These are phyloP conservation scores for Eimeria praecox DNA, from an alignment of 169 alveolate genomes.

Conservation along the genomic window DNA sequence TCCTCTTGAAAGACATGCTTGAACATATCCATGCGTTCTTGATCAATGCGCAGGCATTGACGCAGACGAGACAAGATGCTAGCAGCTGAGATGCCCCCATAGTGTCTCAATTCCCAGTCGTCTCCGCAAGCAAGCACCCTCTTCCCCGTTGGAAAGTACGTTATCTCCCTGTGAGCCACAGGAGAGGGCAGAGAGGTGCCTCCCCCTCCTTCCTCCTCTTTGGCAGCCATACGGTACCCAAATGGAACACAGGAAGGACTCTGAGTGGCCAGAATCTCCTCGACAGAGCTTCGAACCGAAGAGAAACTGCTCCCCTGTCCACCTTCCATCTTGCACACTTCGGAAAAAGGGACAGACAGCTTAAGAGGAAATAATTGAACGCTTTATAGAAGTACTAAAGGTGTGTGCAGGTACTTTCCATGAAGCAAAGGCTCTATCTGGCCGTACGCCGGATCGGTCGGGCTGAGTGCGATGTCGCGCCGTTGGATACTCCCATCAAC, in stretches of 20 bases:
- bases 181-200: background rate
- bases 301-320: background rate
- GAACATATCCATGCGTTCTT: background rate
- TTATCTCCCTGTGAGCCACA: background rate
- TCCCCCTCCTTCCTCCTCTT: background rate
- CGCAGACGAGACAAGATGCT: background rate
- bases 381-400: background rate
- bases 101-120: background rate
- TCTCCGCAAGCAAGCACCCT: background rate
- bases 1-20: background rate
- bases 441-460: background rate
- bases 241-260: background rate
- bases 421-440: background rate
- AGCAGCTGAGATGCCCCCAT: background rate
- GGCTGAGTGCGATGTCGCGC: background rate
- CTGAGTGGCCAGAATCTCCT: background rate
- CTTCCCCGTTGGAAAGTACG: background rate
- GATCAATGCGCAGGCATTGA: background rate
- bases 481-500: background rate
- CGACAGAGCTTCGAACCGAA: background rate
- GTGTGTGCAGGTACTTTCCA: background rate
- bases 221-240: background rate
- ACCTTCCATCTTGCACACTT: background rate
- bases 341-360: background rate
- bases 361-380: background rate